A percentile compares a stretch with the other conserved stretches of the same genome.
These are phyloP conservation scores for Xylaria nigripes DNA, from an alignment of 495 filamentous ascomycete genomes.

Conservation along the genomic window DNA sequence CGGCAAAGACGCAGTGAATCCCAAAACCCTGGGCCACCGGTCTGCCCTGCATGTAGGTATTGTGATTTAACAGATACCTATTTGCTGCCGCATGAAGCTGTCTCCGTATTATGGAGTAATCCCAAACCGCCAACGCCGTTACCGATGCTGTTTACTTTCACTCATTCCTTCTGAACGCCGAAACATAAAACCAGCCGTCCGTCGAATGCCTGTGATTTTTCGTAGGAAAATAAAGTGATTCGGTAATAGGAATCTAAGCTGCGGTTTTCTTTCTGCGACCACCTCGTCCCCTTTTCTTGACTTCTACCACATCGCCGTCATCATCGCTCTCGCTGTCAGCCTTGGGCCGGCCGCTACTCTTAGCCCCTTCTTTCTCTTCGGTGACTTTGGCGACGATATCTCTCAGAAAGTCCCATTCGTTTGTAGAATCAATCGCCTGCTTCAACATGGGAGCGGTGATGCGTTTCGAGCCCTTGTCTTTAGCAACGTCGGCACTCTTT, in stretches of 20 bases:
- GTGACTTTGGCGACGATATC: constrained; percentile 87
- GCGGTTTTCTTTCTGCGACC: constrained; percentile 36
- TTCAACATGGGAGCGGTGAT: constrained; percentile 88
- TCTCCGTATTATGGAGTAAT: constrained; percentile 12
- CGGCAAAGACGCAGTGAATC: neutral
- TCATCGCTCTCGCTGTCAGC: constrained; percentile 40
- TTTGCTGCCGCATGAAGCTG: constrained; percentile 4
- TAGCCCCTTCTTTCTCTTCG: constrained; percentile 47
- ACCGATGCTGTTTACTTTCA: constrained; percentile 14
- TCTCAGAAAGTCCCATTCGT: constrained; percentile 83
- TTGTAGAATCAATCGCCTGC: constrained; percentile 72
- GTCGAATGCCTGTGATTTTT: constrained; percentile 14
- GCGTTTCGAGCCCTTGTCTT: constrained; percentile 72
- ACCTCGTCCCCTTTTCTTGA: constrained; percentile 36
- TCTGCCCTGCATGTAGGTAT: neutral
- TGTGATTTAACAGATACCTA: constrained; percentile 1
- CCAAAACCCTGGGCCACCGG: constrained; percentile 1
- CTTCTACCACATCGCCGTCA: constrained; percentile 25
- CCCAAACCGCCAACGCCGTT: constrained; percentile 25
- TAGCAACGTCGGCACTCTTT: constrained; percentile 76
- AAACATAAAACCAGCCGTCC: constrained; percentile 16
- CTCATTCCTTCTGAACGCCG: constrained; percentile 4
- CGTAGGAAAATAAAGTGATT: constrained; percentile 11
- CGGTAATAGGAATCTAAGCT: neutral
- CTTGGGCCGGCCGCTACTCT: constrained; percentile 20